Conservation (phyloP, 2,329 filamentous ascomycete genomes). For the Stemphylium vesicarium region DNA sequence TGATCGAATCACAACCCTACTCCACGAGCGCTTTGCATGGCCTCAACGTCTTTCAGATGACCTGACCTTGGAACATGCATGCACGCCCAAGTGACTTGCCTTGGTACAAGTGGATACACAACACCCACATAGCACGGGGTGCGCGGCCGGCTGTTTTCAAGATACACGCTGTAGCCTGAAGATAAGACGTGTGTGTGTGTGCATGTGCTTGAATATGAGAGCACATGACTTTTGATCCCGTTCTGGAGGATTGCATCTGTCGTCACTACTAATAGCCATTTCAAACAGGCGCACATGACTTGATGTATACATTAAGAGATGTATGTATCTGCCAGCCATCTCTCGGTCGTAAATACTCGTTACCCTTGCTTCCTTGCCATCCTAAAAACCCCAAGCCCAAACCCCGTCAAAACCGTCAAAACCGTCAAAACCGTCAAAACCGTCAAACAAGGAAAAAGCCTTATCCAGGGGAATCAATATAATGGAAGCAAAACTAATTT, state of each 20-base stretch:
- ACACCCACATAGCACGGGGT: not conserved
- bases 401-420: not conserved
- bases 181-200: too few species aligned
- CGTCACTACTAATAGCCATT: too few species aligned
- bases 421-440: not conserved
- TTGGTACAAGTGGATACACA: not conserved
- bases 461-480: not conserved
- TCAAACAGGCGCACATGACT: too few species aligned
- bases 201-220: too few species aligned
- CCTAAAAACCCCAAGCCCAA: not conserved
- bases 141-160: too few species aligned
- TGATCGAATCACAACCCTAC: constrained; percentile 10
- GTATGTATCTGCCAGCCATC: constrained; percentile 10
- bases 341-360: constrained; percentile 20
- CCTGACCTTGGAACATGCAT: not conserved
- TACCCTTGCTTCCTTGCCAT: constrained; percentile 1
- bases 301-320: constrained; percentile 9
- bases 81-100: constrained; percentile 10
- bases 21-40: constrained; percentile 1
- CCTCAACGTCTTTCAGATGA: constrained; percentile 5
- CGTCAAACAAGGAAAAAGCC: not conserved
- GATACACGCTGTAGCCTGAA: too few species aligned
- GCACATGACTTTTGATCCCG: too few species aligned
- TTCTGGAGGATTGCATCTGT: too few species aligned
- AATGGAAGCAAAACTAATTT: not conserved